Conservation (phyloP, 2,329 filamentous ascomycete species). For the Thelonectria olida region DNA sequence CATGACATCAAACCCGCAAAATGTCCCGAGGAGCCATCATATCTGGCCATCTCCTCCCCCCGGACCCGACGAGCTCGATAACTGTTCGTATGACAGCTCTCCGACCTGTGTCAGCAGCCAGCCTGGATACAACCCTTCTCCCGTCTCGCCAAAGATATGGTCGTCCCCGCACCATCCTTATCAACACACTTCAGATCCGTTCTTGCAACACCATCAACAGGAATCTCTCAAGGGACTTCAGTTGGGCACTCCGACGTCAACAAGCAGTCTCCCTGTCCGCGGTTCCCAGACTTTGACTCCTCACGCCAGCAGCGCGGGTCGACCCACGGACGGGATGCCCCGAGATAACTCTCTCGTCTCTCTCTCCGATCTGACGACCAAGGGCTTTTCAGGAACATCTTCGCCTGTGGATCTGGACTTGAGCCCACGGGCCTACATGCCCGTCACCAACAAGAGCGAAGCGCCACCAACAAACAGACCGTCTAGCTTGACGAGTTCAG, state of each 20-base stretch:
- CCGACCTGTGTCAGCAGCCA: slow-evolving; percentile 38
- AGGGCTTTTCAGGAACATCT: slow-evolving; percentile 27
- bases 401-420: slow-evolving; percentile 32
- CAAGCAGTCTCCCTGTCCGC: slow-evolving; percentile 27
- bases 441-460: slow-evolving; percentile 16
- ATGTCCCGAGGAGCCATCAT: slow-evolving; percentile 32
- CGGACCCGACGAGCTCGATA: slow-evolving; percentile 49
- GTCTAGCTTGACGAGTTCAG: slow-evolving; percentile 18
- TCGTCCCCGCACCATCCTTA: slow-evolving; percentile 40
- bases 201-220: slow-evolving; percentile 31
- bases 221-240: slow-evolving; percentile 33
- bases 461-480: slow-evolving; percentile 7
- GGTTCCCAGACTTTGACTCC: slow-evolving; percentile 31
- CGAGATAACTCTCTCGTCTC: slow-evolving; percentile 18
- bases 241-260: slow-evolving; percentile 40
- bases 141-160: slow-evolving; percentile 48
- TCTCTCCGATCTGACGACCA: slow-evolving; percentile 24
- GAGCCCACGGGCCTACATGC: slow-evolving; percentile 26
- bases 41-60: slow-evolving; percentile 50
- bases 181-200: slow-evolving; percentile 27
- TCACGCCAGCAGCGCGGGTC: slow-evolving; percentile 24
- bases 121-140: slow-evolving; percentile 40
- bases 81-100: slow-evolving; percentile 47
- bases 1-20: slow-evolving; percentile 36
- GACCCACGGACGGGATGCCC: slow-evolving; percentile 26